Evolutionary conservation across 306 rosid species (phyloP).

Genomic region (Bauhinia variegata): DNA sequence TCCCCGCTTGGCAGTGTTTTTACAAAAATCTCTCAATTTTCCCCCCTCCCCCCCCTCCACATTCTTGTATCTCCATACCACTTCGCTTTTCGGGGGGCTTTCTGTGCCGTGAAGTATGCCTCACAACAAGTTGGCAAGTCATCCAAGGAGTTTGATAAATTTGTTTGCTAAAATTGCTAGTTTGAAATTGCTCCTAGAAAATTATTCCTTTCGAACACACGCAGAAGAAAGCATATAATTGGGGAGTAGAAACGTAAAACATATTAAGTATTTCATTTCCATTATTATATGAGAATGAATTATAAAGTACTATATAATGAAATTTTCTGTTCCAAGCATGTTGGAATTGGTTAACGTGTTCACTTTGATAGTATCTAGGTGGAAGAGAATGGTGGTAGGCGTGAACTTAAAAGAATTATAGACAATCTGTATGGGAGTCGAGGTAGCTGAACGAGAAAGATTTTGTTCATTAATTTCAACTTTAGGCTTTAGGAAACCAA

Average conservation of each 20-base stretch:
- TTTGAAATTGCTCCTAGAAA: no score
- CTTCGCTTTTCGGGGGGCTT: neutral
- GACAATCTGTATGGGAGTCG: neutral
- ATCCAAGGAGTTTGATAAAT: neutral
- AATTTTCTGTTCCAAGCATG: neutral
- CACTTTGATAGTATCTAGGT: slow-evolving; percentile 28
- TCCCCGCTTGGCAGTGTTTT: neutral
- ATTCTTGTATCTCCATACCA: neutral
- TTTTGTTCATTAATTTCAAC: neutral
- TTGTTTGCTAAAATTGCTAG: no score
- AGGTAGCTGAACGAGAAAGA: neutral
- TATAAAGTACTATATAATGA: neutral
- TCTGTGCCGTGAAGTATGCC: neutral
- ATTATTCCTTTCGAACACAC: no score
- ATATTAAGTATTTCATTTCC: no score
- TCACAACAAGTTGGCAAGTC: neutral
- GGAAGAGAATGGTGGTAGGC: slow-evolving; percentile 16
- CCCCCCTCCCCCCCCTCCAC: no score
- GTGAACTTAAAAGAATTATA: slow-evolving; percentile 1
- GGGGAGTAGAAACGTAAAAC: no score
- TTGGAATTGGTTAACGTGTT: slow-evolving; percentile 15
- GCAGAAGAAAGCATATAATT: no score
- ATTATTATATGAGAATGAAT: no score
- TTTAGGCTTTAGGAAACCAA: no score
- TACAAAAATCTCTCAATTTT: neutral